Percentiles rank a stretch among this genome's conserved stretches.
These are phyloP conservation scores for Lunasporangiospora selenospora DNA, from an alignment of 192 early-diverging fungal genomes.

Conservation along the genomic window DNA sequence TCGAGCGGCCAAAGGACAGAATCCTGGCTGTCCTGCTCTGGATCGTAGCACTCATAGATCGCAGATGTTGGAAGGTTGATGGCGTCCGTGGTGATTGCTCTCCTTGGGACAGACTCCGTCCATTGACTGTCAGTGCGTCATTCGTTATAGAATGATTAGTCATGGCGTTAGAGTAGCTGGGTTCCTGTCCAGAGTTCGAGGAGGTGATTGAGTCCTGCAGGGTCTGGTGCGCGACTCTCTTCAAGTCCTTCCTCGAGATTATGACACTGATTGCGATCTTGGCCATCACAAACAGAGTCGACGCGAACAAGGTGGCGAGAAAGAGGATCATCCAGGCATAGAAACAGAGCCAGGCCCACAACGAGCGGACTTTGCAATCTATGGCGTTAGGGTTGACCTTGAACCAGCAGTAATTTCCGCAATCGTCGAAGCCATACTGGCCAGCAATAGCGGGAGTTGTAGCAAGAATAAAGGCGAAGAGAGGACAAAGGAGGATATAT, in stretches of 20 bases:
- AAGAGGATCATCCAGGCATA: slow-evolving; percentile 40
- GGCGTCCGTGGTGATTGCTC: background rate
- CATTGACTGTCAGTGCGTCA: too few species aligned
- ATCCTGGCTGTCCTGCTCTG: background rate
- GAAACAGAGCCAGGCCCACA: slow-evolving; percentile 37
- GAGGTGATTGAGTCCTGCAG: background rate
- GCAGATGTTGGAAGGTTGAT: slow-evolving; percentile 4
- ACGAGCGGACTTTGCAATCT: slow-evolving; percentile 16
- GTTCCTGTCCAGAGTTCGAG: background rate
- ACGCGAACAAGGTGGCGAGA: slow-evolving; percentile 22
- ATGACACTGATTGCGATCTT: slow-evolving; percentile 15
- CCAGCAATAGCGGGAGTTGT: slow-evolving; percentile 17
- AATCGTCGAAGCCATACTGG: slow-evolving; percentile 27
- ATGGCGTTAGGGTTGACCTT: background rate
- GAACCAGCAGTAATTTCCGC: slow-evolving; percentile 44
- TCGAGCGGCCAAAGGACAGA: too few species aligned
- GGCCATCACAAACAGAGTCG: slow-evolving; percentile 31
- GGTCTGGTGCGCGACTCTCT: slow-evolving; percentile 18
- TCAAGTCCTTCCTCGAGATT: slow-evolving; percentile 8
- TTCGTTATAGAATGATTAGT: too few species aligned
- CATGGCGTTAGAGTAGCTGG: too few species aligned
- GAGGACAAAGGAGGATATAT: slow-evolving; percentile 20
- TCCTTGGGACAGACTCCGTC: too few species aligned
- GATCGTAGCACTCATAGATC: slow-evolving; percentile 11
- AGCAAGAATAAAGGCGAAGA: slow-evolving; percentile 24